phyloP scores from a whole-genome alignment of 2,329 filamentous ascomycete genomes.

The Cylindrodendrum hubeiense region DNA sequence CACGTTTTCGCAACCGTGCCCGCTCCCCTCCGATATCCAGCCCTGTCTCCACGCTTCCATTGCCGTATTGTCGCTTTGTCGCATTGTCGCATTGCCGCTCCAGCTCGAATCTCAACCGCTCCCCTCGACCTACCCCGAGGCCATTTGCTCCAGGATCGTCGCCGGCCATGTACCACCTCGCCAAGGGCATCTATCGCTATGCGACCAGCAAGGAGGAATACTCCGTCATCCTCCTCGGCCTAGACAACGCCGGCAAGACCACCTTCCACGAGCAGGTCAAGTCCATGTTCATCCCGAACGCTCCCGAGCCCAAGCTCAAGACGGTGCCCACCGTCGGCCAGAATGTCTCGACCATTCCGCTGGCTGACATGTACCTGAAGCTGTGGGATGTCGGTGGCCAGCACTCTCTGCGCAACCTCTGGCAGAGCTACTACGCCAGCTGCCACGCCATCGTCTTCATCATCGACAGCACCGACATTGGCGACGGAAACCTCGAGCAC shows the following conservation, averaged over 20 bases:
- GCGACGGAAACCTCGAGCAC: constrained; percentile 77
- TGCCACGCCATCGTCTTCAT: constrained; percentile 99
- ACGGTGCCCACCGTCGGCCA: constrained; percentile 98
- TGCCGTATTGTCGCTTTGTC: no score
- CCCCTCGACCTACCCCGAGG: constrained; percentile 3
- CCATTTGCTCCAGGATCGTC: constrained; percentile 16
- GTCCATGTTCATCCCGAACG: constrained; percentile 79
- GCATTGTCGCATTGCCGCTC: background rate
- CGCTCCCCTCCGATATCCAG: background rate
- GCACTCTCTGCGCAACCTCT: constrained; percentile 86
- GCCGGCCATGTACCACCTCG: constrained; percentile 89
- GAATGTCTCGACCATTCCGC: constrained; percentile 91
- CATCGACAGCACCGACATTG: constrained; percentile 94
- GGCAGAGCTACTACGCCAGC: constrained; percentile 94
- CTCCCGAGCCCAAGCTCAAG: constrained; percentile 76
- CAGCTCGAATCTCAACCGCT: background rate
- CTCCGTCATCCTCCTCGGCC: constrained; percentile 94
- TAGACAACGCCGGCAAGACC: constrained; percentile 98
- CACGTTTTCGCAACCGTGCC: background rate
- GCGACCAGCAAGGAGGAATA: constrained; percentile 99
- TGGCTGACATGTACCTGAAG: constrained; percentile 97
- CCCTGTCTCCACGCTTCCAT: background rate
- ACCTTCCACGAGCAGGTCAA: constrained; percentile 98
- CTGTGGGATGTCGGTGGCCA: constrained; percentile 99
- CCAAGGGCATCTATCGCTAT: constrained; percentile 93